phyloP scores from a whole-genome alignment of 352 stramenopile genomes.

The Phytophthora multivora region DNA sequence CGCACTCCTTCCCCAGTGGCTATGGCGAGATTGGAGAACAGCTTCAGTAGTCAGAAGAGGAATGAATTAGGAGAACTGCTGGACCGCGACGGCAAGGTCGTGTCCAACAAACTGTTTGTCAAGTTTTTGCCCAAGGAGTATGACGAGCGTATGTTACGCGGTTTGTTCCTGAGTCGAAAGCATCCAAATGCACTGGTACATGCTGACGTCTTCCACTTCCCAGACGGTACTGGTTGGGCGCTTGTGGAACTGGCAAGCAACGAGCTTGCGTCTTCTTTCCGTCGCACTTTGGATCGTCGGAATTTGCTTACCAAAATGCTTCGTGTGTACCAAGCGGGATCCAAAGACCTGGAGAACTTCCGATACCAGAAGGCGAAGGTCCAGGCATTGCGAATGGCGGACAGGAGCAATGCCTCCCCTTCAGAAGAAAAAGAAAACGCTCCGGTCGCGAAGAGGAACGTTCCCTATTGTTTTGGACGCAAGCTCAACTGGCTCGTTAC shows the following conservation, averaged over 20 bases:
- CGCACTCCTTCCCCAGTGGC: conserved; percentile 18
- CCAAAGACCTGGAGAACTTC: conserved; percentile 71
- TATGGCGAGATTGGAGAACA: conserved; percentile 18
- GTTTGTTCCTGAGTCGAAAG: conserved; percentile 50
- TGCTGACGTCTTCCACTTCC: conserved; percentile 76
- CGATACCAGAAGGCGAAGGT: conserved; percentile 49
- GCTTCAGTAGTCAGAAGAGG: conserved; percentile 23
- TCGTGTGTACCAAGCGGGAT: conserved; percentile 59
- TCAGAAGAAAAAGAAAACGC: conserved; percentile 29
- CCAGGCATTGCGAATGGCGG: conserved; percentile 35
- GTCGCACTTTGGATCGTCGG: conserved; percentile 63
- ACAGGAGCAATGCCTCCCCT: conserved; percentile 19
- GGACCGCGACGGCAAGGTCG: conserved; percentile 49
- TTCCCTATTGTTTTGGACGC: conserved; percentile 67
- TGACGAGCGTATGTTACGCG: conserved; percentile 42
- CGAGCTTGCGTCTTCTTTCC: conserved; percentile 51
- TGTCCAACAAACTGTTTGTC: conserved; percentile 72
- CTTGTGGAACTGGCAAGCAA: conserved; percentile 68
- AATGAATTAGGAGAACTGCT: conserved; percentile 45
- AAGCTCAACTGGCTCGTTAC: conserved; percentile 80
- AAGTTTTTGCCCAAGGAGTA: conserved; percentile 68
- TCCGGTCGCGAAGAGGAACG: conserved; percentile 15
- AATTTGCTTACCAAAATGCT: conserved; percentile 54
- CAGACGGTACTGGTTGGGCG: conserved; percentile 73
- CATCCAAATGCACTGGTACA: conserved; percentile 45